These are phyloP conservation scores for Hanseniaspora pseudoguilliermondii DNA, from an alignment of 805 yeast species.

Conservation along the genomic window DNA sequence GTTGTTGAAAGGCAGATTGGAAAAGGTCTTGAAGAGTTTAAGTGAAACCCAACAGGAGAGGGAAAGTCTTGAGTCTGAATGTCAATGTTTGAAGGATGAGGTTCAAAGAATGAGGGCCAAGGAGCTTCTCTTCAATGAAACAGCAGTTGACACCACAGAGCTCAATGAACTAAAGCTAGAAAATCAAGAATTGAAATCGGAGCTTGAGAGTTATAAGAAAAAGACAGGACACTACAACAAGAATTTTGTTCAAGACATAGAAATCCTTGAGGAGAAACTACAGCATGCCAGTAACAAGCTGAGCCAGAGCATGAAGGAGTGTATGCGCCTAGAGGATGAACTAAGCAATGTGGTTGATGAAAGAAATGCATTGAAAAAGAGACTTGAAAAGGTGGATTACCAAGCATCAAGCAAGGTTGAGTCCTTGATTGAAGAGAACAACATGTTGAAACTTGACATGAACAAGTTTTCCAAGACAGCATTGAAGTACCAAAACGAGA, in stretches of 20 bases:
- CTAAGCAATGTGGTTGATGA: constrained; percentile 14
- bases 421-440: constrained; percentile 17
- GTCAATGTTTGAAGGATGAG: neutral
- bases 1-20: neutral
- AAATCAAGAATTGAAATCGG: neutral
- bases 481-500: constrained; percentile 22
- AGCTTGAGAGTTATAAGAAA: neutral
- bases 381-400: constrained; percentile 14
- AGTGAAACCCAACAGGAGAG: neutral
- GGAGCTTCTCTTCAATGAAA: neutral
- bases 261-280: neutral
- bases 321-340: constrained; percentile 11
- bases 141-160: neutral
- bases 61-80: neutral
- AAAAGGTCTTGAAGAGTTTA: neutral
- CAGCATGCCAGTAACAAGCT: neutral
- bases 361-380: constrained; percentile 13
- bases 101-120: neutral
- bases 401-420: neutral
- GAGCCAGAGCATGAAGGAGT: constrained; percentile 1
- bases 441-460: constrained; percentile 23
- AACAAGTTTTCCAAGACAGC: constrained; percentile 23
- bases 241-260: neutral
- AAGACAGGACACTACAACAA: neutral
- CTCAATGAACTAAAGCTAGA: neutral